Base-by-base conservation (phyloP, 2,329 filamentous ascomycete genomes). In the Xylariales sp. region DNA sequence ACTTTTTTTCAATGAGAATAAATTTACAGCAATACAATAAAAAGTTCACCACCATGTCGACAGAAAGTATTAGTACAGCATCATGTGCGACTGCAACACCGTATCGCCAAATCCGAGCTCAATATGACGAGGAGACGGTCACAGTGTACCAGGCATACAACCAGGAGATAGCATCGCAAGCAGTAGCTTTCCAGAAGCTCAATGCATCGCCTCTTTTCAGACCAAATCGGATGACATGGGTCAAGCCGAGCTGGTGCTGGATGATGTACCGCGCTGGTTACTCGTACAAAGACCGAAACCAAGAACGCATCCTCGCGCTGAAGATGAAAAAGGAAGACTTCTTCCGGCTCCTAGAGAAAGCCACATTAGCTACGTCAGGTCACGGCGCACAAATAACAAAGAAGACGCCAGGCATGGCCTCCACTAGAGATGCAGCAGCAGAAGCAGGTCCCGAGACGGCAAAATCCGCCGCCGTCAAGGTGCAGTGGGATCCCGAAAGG, bases 401-500 rank as follows among this genome's bases (percentile, higher is more conserved):
- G 7, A 10, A 30, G 28, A 7, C 16, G 14, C 10, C 11, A 7
- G 28, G 28, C 10, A n/a, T n/a, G n/a, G n/a, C n/a, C n/a, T 15
- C 28, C 10, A 16, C 28, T 7, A 8, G 8, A 8, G 14, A 10
- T 15, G 28, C 14, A 15, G 8, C 19, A 55, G 53, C 42, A 1
- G 54, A 61, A 18, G 21, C 17, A 38, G 11, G 25, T 30, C 11
- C 16, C 19, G 32, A 6, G 7, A 12, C 24, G 54, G 53, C n/a
- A 53, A 51, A 32, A 35, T 25, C 56, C 4, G 37, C 38, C 4
- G 51, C 58, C 14, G 74, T 81, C 1, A 65, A 70, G n/a, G 64
- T 81, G 6, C 78, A 82, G 52, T 83, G 79, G 78, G 79, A 83
- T 54, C 78, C 78, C 0, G 79, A 83, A 51, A 51, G 79, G 15